Conservation (phyloP, 768 basidiomycete species). For the Lactifluus rugatus region DNA sequence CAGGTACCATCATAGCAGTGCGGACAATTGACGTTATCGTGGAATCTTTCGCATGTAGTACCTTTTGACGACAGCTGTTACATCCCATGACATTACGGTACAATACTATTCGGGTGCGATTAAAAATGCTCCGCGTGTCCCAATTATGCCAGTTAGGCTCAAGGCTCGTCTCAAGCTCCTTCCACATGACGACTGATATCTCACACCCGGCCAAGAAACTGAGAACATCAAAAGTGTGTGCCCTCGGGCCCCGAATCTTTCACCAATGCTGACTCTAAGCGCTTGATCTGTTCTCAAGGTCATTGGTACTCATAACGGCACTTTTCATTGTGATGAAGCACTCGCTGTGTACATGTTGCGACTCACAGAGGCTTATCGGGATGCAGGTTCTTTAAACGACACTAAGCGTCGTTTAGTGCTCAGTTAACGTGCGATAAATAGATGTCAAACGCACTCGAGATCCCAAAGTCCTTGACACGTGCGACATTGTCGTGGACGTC, state of each 20-base stretch:
- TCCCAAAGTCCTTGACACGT: constrained; percentile 57
- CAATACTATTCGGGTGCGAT: neutral
- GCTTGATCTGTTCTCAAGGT: constrained; percentile 33
- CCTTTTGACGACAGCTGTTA: neutral
- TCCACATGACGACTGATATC: constrained; percentile 18
- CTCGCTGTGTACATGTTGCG: constrained; percentile 85
- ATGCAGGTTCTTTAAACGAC: constrained; percentile 45
- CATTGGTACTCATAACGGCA: constrained; percentile 92
- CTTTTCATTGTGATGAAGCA: constrained; percentile 96
- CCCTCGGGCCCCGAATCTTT: neutral
- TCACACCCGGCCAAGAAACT: constrained; percentile 31
- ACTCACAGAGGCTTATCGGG: constrained; percentile 62
- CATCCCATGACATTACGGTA: neutral
- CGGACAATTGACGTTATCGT: constrained; percentile 1
- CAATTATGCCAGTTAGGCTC: neutral
- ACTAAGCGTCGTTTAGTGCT: neutral
- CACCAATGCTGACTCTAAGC: neutral
- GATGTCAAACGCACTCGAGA: constrained; percentile 65
- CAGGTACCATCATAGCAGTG: neutral
- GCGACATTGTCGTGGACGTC: constrained; percentile 95
- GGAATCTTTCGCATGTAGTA: neutral
- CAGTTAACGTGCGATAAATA: constrained; percentile 9
- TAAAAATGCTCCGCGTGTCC: neutral
- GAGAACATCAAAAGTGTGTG: constrained; percentile 31
- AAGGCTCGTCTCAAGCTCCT: neutral